These are phyloP conservation scores for Besnoitia besnoiti DNA, from an alignment of 169 alveolate genomes.

Conservation along the genomic window DNA sequence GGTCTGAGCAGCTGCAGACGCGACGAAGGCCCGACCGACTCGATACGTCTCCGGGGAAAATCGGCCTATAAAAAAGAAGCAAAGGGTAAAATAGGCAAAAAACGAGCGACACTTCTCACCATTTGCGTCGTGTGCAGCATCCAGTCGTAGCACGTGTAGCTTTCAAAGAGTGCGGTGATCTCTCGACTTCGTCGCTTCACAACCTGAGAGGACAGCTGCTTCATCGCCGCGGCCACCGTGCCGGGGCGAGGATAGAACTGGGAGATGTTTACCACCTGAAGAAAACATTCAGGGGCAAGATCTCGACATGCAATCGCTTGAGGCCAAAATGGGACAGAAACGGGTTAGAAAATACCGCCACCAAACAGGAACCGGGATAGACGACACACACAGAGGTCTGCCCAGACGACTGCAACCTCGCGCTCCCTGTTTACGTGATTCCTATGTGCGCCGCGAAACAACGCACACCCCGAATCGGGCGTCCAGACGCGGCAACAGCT, in stretches of 20 bases:
- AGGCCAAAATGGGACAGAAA: too few species aligned
- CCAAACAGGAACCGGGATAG: neutral
- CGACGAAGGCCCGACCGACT: too few species aligned
- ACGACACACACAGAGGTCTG: too few species aligned
- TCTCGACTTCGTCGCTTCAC: constrained; percentile 72
- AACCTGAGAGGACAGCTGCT: constrained; percentile 71
- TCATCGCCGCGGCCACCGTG: constrained; percentile 94
- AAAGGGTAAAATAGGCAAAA: neutral
- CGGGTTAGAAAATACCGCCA: neutral
- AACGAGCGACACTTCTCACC: constrained; percentile 35
- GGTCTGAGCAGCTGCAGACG: too few species aligned
- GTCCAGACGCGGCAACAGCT: too few species aligned
- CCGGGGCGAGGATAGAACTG: constrained; percentile 98
- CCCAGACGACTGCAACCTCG: too few species aligned
- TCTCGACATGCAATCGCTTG: too few species aligned
- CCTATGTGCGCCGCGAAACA: too few species aligned
- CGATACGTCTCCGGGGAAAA: too few species aligned
- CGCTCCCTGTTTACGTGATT: too few species aligned
- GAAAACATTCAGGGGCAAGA: neutral
- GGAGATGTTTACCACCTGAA: constrained; percentile 90
- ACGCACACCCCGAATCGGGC: too few species aligned
- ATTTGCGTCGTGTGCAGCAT: constrained; percentile 56
- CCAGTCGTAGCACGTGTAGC: constrained; percentile 66
- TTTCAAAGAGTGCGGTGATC: constrained; percentile 66
- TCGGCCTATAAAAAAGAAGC: too few species aligned